Percentiles rank a stretch among this genome's conserved stretches.
Conservation (phyloP, 208 protist genomes). For the Trypanosoma melophagium region DNA sequence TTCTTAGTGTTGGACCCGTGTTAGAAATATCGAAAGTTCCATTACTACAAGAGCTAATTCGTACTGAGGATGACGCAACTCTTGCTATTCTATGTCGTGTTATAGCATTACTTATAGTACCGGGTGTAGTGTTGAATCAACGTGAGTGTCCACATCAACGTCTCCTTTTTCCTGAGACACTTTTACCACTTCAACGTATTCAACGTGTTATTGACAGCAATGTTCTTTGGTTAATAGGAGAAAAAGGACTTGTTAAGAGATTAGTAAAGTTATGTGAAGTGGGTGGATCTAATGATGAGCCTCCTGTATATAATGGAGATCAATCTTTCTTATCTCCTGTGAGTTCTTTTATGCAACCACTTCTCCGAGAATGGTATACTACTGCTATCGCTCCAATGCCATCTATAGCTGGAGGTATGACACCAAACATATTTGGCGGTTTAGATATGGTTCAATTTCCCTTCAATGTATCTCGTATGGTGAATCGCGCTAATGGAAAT, state of each 20-base stretch:
- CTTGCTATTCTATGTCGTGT: slow-evolving; percentile 65
- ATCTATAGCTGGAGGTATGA: neutral
- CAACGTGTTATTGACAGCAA: slow-evolving; percentile 85
- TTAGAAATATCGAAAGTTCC: slow-evolving; percentile 72
- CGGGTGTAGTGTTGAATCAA: slow-evolving; percentile 44
- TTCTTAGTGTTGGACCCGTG: slow-evolving; percentile 71
- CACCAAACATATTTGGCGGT: neutral
- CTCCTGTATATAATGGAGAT: slow-evolving; percentile 5
- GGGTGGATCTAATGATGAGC: slow-evolving; percentile 27
- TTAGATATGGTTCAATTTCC: slow-evolving; percentile 1
- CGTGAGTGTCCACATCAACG: slow-evolving; percentile 39
- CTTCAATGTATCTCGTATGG: neutral
- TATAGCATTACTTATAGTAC: slow-evolving; percentile 69
- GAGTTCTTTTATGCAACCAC: neutral
- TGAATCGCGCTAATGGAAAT: neutral
- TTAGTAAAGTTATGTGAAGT: slow-evolving; percentile 72
- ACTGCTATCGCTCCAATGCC: slow-evolving; percentile 13
- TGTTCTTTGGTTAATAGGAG: slow-evolving; percentile 74
- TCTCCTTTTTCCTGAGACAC: slow-evolving; percentile 53
- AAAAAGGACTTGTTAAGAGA: slow-evolving; percentile 46
- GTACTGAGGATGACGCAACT: slow-evolving; percentile 29
- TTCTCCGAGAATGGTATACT: slow-evolving; percentile 12
- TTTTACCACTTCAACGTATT: slow-evolving; percentile 55
- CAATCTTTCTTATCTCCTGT: neutral
- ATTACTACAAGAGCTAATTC: slow-evolving; percentile 52